A percentile compares a stretch with the other conserved stretches of the same genome.
Conservation (phyloP, 208 protist genomes). For the Leishmania gerbilli region DNA sequence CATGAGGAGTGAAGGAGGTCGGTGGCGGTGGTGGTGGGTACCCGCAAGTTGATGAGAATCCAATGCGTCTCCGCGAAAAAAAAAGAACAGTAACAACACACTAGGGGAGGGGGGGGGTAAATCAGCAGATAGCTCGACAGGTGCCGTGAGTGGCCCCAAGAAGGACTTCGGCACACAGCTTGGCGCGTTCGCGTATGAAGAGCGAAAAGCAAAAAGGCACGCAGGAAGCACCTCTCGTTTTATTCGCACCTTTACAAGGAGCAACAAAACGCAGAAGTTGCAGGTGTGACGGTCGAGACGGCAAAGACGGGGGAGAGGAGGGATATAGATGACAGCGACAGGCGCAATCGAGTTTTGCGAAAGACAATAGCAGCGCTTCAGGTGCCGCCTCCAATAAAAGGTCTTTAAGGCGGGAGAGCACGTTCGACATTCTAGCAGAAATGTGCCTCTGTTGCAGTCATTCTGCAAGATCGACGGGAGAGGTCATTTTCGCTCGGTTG, state of each 20-base stretch:
- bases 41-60: background rate
- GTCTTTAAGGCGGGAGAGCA: background rate
- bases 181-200: background rate
- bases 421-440: background rate
- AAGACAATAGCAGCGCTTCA: background rate
- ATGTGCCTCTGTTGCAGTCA: background rate
- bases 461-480: background rate
- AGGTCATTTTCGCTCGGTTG: background rate
- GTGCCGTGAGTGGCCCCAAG: background rate
- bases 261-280: background rate
- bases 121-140: background rate
- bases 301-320: background rate
- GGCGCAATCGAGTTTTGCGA: background rate
- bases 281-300: background rate
- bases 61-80: background rate
- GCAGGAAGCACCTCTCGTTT: background rate
- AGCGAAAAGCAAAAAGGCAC: background rate
- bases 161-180: background rate
- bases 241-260: background rate
- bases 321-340: background rate
- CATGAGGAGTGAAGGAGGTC: conserved; percentile 6
- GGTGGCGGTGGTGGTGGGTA: background rate
- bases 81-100: background rate
- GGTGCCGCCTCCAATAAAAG: background rate
- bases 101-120: too few relatives aligned